phyloP scores from a whole-genome alignment of 495 filamentous ascomycete species.

The Jackrogersella minutella region DNA sequence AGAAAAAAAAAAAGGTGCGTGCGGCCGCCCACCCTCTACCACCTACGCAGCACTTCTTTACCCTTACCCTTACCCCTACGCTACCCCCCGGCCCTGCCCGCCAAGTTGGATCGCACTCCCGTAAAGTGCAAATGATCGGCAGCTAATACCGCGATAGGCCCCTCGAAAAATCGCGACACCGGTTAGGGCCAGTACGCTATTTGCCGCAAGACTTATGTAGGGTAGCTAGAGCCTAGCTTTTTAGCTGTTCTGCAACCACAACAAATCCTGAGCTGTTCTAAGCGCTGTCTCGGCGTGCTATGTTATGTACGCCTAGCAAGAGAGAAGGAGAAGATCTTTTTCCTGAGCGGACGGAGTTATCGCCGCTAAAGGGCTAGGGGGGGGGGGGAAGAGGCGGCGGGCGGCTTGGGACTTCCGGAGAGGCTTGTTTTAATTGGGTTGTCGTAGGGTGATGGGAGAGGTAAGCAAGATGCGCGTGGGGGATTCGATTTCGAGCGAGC shows the following conservation, averaged over 20 bases:
- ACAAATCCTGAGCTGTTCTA: slow-evolving; percentile 19
- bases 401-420: slow-evolving; percentile 30
- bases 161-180: slow-evolving; percentile 27
- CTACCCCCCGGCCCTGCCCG: slow-evolving; percentile 16
- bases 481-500: background rate
- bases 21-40: slow-evolving; percentile 4
- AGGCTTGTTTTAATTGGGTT: slow-evolving; percentile 33
- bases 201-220: slow-evolving; percentile 10
- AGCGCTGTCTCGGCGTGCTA: slow-evolving; percentile 21
- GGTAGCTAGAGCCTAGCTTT: background rate
- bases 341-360: slow-evolving; percentile 14
- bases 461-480: slow-evolving; percentile 1
- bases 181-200: background rate
- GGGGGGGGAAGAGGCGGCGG: slow-evolving; percentile 19
- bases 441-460: background rate
- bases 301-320: background rate
- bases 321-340: background rate
- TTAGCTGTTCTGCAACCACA: background rate
- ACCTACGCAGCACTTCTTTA: too few species aligned
- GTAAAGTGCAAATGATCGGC: slow-evolving; percentile 32
- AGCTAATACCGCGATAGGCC: slow-evolving; percentile 35
- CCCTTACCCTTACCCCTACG: background rate
- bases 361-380: too few species aligned
- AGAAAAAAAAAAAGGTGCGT: slow-evolving; percentile 13
- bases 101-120: slow-evolving; percentile 31